These are phyloP conservation scores for Dothistroma pini DNA, from an alignment of 2,329 filamentous ascomycete genomes.

Conservation along the genomic window DNA sequence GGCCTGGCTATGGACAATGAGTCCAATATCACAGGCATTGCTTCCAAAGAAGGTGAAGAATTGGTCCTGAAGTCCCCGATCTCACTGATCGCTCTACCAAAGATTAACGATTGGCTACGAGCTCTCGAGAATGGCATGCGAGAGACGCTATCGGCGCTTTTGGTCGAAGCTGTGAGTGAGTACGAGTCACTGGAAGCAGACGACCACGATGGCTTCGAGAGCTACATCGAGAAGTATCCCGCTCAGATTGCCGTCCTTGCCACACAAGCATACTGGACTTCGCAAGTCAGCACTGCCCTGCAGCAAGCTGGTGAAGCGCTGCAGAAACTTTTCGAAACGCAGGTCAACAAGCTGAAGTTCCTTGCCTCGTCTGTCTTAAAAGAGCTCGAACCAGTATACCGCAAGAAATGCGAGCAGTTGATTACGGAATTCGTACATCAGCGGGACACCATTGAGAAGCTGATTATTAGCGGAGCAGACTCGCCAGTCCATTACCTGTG, in stretches of 20 bases:
- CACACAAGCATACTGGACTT: constrained; percentile 91
- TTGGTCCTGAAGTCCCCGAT: constrained; percentile 87
- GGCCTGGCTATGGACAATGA: constrained; percentile 91
- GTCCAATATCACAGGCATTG: constrained; percentile 82
- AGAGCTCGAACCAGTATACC: constrained; percentile 78
- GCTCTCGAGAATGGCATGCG: constrained; percentile 93
- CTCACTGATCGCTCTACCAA: constrained; percentile 85
- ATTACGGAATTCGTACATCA: constrained; percentile 99
- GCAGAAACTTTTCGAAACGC: constrained; percentile 69
- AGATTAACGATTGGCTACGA: constrained; percentile 99
- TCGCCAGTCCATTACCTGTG: constrained; percentile 81
- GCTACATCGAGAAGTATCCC: constrained; percentile 81
- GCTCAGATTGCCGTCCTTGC: constrained; percentile 95
- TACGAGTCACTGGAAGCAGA: constrained; percentile 70
- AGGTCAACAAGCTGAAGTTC: constrained; percentile 78
- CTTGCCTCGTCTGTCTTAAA: constrained; percentile 86
- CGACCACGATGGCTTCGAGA: constrained; percentile 65
- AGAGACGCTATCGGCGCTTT: constrained; percentile 80
- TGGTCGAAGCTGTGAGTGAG: constrained; percentile 78
- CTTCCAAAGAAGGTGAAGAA: constrained; percentile 89
- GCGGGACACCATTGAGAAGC: constrained; percentile 84
- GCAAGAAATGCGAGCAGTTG: constrained; percentile 97
- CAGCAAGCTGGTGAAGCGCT: constrained; percentile 67
- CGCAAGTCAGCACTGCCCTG: constrained; percentile 74
- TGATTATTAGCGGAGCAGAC: constrained; percentile 70